Evolutionary conservation across 441 rosid species (phyloP), one percentile per base, ranked within the genome.

Genomic region (Brassica balearica): DNA sequence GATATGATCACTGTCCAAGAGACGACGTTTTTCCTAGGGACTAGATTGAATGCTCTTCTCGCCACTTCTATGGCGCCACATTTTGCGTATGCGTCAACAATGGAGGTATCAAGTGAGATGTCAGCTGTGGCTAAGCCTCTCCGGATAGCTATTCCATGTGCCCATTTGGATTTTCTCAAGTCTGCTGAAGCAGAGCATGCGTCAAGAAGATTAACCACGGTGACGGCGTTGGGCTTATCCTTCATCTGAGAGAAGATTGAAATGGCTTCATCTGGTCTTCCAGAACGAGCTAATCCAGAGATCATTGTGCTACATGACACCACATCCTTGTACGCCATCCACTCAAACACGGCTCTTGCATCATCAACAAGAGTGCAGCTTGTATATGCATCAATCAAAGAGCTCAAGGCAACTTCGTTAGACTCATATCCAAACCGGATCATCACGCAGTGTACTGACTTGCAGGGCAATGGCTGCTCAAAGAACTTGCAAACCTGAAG

Each of bases 301-400:
- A 90, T 87, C 88, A 90, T 85, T 6, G 84, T 76, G 82, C 90
- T 87, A 86, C 94, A 88, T 23, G 87, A 81, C 19, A 88, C 90
- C 10, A 80, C 85, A 79, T 84, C 90, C 61, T 73, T 85, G 69
- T n/a, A 73, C 4, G 32, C 17, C 80, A 84, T 59, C 22, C 69
- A 62, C 66, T 60, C 77, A 71, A 90, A 61, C 53, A 85, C 78
- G 14, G 68, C 83, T 83, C 73, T 69, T 15, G 89, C 87, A 46
- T 66, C 58, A 58, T 88, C 77, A 77, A 80, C 64, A 65, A 80
- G 85, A 74, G 68, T 27, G 71, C 90, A 90, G 71, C 80, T 85
- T 27, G 86, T 82, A 77, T 91, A 93, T 19, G 91, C 86, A 81
- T 93, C 93, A 53, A 87, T 81, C 70, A 93, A 85, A 75, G 91